Evolutionary conservation across 2,329 filamentous ascomycete genomes (phyloP), one percentile per base, ranked within the genome.

Genomic region (Alternaria sp.): DNA sequence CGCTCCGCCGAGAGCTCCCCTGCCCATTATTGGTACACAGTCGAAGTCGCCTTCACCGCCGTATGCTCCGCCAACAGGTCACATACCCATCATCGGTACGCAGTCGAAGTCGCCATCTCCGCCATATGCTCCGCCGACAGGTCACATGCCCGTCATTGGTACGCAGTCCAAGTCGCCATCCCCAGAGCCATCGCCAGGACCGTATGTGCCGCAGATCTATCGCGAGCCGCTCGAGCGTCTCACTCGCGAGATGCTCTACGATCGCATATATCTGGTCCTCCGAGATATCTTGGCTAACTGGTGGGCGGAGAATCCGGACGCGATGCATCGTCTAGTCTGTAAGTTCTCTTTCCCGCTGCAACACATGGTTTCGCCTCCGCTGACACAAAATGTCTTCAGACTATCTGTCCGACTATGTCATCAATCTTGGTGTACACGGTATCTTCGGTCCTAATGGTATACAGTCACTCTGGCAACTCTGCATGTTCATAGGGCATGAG

Each of bases 371-470:
- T 25, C 8, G 12, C 19, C 11, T 47, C 9, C 10, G 12, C 47
- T 57, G 15, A 61, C 25, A 13, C 1, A 15, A 10, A 6, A 11
- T 4, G 4, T 3, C 0, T 15, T 3, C 12, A 64, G 62, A 44
- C 3, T n/a, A 17, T 23, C 43, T 61, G 11, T 21, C 49, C 9
- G 17, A 40, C 7, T 12, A 3, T 3, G n/a, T 67, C 3, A 61
- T 57, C 30, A 5, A 8, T 1, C 6, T 17, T 2, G 59, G 59
- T 12, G 23, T 25, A 10, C 21, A 12, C 9, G 57, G 62, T n/a
- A 19, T 53, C 12, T 56, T 65, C n/a, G 66, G 64, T 6, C 59
- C 64, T 10, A 8, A 53, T 6, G 64, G 61, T 15, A 51, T 68
- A 4, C 15, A 40, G 3, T 40, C 30, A 23, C n/a, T 59, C 7